Base-by-base conservation (phyloP, 345 rosid genomes). In the Lepidium africanum region DNA sequence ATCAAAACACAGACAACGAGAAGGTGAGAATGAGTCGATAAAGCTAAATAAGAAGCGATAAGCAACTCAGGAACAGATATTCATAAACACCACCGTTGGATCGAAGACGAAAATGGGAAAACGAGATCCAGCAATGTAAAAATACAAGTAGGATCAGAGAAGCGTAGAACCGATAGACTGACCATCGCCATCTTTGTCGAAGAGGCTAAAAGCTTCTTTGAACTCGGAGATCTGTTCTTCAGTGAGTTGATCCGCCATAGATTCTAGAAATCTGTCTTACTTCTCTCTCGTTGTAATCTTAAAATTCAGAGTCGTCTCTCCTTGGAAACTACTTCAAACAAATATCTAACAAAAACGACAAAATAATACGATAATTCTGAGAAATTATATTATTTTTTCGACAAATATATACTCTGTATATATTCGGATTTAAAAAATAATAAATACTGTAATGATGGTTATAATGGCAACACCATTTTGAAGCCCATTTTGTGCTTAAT, bases 141-240 rank as follows among this genome's bases (percentile, higher is more conserved):
- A 45, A 46, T 8, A 11, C 9, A 16, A 47, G 1, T 33, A 14
- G 23, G 32, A 59, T 38, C 14, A 25, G 9, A 63, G 15, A 21
- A 0, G 32, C 0, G 43, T 27, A 17, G 3, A 65, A 47, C 53
- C 32, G 64, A 58, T 23, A 21, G 10, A 4, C 45, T n/a, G 0
- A 73, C 77, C 77, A 67, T 74, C 77, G 63, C 77, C 77, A 45
- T 74, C 77, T 23, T 74, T 74, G 36, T 74, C 77, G 60, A 73
- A 73, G 53, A 73, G 77, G 71, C 71, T 49, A 40, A 73, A 73
- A 3, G 71, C 77, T 63, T 73, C 77, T 72, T 73, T 73, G 72
- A 66, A 73, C 17, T 73, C 77, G 10, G 77, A 65, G 71, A 73
- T 74, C 63, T 74, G 77, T 19, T 73, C 77, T 23, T 73, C 72